Base-by-base conservation (phyloP, 495 filamentous ascomycete species). In the Penicillium angulare region DNA sequence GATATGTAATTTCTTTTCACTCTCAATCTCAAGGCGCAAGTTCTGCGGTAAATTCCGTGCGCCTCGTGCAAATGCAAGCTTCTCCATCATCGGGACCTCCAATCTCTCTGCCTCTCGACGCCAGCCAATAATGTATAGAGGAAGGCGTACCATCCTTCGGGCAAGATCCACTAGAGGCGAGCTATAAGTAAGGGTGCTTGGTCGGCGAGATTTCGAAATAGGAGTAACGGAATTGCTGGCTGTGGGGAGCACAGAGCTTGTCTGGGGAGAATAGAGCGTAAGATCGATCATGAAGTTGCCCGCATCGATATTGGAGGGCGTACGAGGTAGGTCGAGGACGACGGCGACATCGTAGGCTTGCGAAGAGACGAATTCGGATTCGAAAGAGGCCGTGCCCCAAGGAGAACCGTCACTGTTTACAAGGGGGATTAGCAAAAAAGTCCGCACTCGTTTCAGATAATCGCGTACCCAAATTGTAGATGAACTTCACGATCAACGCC, bases 231-330 rank as follows among this genome's bases (percentile, higher is more conserved):
- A 66, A 16, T 48, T 50, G 31, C 60, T 53, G 16, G 61, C 43
- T 5, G 55, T 58, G 4, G 56, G 49, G 2, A 58, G 46, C 13
- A 68, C 40, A 10, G 64, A 58, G 3, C 64, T 64, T 12, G 63
- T 57, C 32, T 66, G 64, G 1, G 73, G 72, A 13, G 76, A 71
- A 27, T 83, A 71, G 10, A 92, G 74, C 13, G 80, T 72, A n/a
- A 97, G 72, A 43, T 89, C 84, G 12, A 96, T 72, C 92, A 97
- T 97, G 77, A 97, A 97, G 69, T 97, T 97, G 17, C 92, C 93
- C 7, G 66, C 67, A 9, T 63, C 73, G 71, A 79, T 59, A 44
- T 82, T 82, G 1, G 63, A 60, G 6, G 75, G 77, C 0, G 74
- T 80, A 9, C 73, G 83, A 10, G 89, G 89, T 1, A 93, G 75